Evolutionary conservation across 352 stramenopile species (phyloP), one percentile per base, ranked within the genome.

Genomic region (Globisporangium alternatum): DNA sequence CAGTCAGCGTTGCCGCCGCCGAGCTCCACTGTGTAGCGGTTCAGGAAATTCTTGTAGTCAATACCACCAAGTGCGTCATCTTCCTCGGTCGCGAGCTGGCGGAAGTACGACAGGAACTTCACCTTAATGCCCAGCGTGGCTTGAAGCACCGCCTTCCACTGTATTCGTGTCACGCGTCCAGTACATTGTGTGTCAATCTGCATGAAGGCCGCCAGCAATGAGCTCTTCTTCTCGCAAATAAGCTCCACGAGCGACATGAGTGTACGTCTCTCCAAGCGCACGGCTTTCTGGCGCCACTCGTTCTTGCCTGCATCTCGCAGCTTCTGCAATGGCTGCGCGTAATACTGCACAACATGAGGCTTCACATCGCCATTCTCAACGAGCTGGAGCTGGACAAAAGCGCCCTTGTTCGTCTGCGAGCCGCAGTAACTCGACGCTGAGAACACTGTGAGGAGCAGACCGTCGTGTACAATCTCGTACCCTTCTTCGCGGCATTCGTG

Each of bases 401-500:
- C 86, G 17, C 86, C 85, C 53, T 96, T 94, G 74, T 98, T 98
- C 4, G 86, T 96, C 67, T 96, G 88, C 8, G 87, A 95, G 2
- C 89, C 90, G 61, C 91, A 97, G 67, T 98, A 98, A 63, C 85
- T 95, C 10, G 88, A 97, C 8, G 93, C 93, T 12, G 88, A 97
- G 69, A 98, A 98, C 4, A 98, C 86, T 2, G 91, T 97, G 43
- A 98, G 64, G 31, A 96, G 63, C 63, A 94, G 60, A 10, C 87
- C 86, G 52, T 97, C 86, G 67, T 97, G 89, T n/a, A 74, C 70
- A 22, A 93, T 90, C 30, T 96, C 84, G 60, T 95, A 98, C 0
- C 94, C 94, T 74, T 97, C 80, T 69, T 93, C 78, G 52, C 95
- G 85, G 60, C 90, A 98, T 68, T 98, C 93, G 60, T 98, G 94